Conservation (phyloP, 371 early-diverging fungal genomes). For the Mucor lusitanicus region DNA sequence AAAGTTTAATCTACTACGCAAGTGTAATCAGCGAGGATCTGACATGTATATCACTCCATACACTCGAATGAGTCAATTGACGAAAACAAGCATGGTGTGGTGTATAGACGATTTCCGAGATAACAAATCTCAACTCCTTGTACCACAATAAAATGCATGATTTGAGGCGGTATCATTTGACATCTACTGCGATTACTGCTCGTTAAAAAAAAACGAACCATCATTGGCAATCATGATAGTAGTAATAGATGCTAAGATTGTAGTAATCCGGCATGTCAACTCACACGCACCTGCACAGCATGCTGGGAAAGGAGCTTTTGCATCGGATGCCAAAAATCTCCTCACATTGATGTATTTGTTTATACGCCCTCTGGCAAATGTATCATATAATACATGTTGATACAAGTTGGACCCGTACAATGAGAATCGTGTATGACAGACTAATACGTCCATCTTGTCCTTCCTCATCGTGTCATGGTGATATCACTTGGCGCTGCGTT, state of each 20-base stretch:
- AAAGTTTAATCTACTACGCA: neutral
- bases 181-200: neutral
- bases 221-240: neutral
- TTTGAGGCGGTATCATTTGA: neutral
- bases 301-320: neutral
- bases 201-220: constrained; percentile 1
- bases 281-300: neutral
- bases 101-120: constrained; percentile 6
- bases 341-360: neutral
- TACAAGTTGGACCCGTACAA: neutral
- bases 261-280: neutral
- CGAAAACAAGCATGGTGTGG: neutral
- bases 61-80: neutral
- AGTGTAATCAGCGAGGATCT: neutral
- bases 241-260: neutral
- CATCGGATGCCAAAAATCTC: neutral
- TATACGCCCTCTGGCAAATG: neutral
- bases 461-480: neutral
- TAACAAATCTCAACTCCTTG: neutral
- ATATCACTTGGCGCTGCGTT: neutral
- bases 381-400: neutral
- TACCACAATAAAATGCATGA: neutral
- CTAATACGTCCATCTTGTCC: neutral
- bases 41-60: neutral
- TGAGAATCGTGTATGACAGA: neutral